These are phyloP conservation scores for Funneliformis mosseae DNA, from an alignment of 192 early-diverging fungal species.

Conservation along the genomic window DNA sequence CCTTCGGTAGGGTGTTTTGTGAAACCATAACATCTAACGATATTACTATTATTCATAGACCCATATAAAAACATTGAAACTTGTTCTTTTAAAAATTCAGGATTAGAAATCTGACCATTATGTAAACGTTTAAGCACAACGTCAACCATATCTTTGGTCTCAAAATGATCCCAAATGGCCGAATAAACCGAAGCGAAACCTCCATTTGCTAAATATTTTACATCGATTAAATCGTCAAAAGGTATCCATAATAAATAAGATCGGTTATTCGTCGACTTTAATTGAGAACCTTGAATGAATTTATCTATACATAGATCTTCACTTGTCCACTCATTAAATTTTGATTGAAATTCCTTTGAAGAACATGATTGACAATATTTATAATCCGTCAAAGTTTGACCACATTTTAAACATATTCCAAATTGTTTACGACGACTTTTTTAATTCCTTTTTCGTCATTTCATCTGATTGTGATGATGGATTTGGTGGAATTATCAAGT, in stretches of 20 bases:
- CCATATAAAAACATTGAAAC: slow-evolving; percentile 2
- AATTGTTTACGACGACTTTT: not conserved
- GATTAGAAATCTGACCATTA: slow-evolving; percentile 10
- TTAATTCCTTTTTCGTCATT: not conserved
- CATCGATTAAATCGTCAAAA: not conserved
- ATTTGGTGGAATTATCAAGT: too few relatives aligned
- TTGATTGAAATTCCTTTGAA: slow-evolving; percentile 5
- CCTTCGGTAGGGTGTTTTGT: slow-evolving; percentile 18
- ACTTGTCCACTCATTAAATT: slow-evolving; percentile 14
- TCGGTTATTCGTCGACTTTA: not conserved
- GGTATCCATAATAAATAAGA: slow-evolving; percentile 25
- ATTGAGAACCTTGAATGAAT: slow-evolving; percentile 1
- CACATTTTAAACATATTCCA: not conserved
- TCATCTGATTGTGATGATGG: too few relatives aligned
- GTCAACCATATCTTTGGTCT: not conserved
- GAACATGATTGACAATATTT: not conserved
- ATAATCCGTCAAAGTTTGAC: not conserved
- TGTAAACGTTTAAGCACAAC: slow-evolving; percentile 6
- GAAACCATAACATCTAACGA: not conserved
- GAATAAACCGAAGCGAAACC: slow-evolving; percentile 12
- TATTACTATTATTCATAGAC: not conserved
- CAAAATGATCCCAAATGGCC: slow-evolving; percentile 12
- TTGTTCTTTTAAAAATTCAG: slow-evolving; percentile 22
- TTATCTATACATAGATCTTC: slow-evolving; percentile 5
- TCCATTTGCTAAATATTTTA: slow-evolving; percentile 3